A percentile compares a stretch with the other conserved stretches of the same genome.
Evolutionary conservation across 2,329 filamentous ascomycete genomes (phyloP).

Genomic region (Ophiostoma sp.): DNA sequence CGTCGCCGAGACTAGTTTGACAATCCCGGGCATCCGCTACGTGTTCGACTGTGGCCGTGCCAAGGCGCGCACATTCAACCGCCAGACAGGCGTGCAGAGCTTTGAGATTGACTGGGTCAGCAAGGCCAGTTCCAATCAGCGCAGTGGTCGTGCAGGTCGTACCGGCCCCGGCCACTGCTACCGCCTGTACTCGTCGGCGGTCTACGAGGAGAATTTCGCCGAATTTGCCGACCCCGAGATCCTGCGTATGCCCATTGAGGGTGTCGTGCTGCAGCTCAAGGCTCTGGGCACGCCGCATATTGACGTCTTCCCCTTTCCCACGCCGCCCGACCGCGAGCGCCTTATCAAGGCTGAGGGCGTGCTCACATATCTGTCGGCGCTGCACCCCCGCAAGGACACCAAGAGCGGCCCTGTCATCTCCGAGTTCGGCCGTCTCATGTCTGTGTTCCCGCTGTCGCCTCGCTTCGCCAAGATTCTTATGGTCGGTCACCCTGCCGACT

Average conservation of each 20-base stretch:
- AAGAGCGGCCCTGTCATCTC: conserved; percentile 55
- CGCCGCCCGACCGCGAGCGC: conserved; percentile 70
- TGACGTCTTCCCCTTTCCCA: conserved; percentile 93
- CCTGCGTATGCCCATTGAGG: conserved; percentile 84
- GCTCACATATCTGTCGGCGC: conserved; percentile 76
- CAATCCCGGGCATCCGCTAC: conserved; percentile 89
- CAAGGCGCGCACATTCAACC: conserved; percentile 87
- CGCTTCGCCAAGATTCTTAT: conserved; percentile 89
- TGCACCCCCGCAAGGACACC: conserved; percentile 43
- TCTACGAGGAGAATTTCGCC: conserved; percentile 84
- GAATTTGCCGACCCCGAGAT: conserved; percentile 87
- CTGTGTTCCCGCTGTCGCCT: conserved; percentile 83
- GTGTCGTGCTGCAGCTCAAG: conserved; percentile 88
- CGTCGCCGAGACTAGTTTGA: conserved; percentile 93
- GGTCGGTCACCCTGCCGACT: conserved; percentile 74
- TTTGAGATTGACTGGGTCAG: conserved; percentile 96
- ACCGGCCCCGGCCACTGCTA: conserved; percentile 97
- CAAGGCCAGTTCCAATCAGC: conserved; percentile 89
- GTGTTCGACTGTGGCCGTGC: conserved; percentile 92
- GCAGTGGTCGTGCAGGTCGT: conserved; percentile 87
- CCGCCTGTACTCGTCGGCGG: conserved; percentile 84
- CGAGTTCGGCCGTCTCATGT: conserved; percentile 71
- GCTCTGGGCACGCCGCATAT: conserved; percentile 88
- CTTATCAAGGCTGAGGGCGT: conserved; percentile 80
- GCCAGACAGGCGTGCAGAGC: conserved; percentile 84